Conservation (phyloP, 805 yeast genomes). For the Lachancea dasiensis region DNA sequence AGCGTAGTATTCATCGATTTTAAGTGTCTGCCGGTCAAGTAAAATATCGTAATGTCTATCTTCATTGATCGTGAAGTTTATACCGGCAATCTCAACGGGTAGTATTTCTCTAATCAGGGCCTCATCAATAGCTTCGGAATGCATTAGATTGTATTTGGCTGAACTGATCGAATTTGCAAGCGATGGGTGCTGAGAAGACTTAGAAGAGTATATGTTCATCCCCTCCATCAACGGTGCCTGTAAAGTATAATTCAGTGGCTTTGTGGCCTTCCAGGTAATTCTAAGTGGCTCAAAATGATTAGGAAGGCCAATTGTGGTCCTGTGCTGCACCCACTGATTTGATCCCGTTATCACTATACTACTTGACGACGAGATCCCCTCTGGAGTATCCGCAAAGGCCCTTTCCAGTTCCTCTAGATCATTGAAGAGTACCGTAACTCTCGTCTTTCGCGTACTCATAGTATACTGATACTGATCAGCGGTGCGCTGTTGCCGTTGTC, state of each 20-base stretch:
- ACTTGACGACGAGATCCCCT: no score
- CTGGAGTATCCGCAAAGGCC: conserved; percentile 10
- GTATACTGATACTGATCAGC: neutral
- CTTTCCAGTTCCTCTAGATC: conserved; percentile 1
- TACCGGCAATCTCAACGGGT: neutral
- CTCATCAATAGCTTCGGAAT: conserved; percentile 11
- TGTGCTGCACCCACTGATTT: conserved; percentile 6
- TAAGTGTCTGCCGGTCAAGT: conserved; percentile 6
- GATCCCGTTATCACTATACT: conserved; percentile 15
- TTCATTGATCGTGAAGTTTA: neutral
- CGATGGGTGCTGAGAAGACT: neutral
- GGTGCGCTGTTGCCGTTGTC: neutral
- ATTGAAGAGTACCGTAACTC: conserved; percentile 19
- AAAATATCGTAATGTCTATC: conserved; percentile 16
- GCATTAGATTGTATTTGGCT: conserved; percentile 14
- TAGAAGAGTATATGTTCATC: conserved; percentile 15
- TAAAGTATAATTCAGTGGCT: conserved; percentile 4
- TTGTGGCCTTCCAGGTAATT: conserved; percentile 15
- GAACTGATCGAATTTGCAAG: conserved; percentile 8
- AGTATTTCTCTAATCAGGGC: neutral
- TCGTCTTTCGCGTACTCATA: conserved; percentile 2
- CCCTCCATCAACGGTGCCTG: conserved; percentile 16
- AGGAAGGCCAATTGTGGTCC: neutral
- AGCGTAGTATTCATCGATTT: conserved; percentile 20
- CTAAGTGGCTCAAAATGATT: conserved; percentile 2